Percentiles rank a stretch among this genome's conserved stretches.
phyloP scores from a whole-genome alignment of 441 rosid genomes.

The Kokia cookei region DNA sequence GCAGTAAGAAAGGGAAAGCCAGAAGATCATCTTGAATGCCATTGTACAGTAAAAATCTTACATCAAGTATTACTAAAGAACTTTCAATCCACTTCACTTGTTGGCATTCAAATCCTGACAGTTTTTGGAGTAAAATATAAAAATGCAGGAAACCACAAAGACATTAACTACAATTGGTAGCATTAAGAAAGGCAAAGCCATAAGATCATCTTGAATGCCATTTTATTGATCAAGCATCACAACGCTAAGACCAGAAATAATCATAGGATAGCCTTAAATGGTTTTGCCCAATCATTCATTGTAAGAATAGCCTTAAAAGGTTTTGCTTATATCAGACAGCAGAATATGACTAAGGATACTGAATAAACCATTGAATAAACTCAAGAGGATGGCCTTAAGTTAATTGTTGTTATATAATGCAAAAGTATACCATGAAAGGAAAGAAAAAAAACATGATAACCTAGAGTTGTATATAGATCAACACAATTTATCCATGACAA shows the following conservation, averaged over 20 bases:
- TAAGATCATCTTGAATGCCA: not conserved
- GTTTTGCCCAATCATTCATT: not conserved
- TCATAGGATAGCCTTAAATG: not conserved
- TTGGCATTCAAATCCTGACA: not conserved
- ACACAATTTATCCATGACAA: not conserved
- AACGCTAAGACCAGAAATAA: not conserved
- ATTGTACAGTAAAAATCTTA: not conserved
- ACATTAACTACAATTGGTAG: not conserved
- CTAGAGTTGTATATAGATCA: not conserved
- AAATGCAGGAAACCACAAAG: not conserved
- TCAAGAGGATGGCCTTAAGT: not conserved
- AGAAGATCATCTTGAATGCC: not conserved
- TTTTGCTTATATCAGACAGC: not conserved
- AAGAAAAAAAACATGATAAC: not conserved
- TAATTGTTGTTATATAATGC: not conserved
- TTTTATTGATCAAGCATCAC: slow-evolving; percentile 3
- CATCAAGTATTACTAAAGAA: not conserved
- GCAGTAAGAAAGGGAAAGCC: not conserved
- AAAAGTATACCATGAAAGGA: not conserved
- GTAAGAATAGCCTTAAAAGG: not conserved
- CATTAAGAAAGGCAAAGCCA: not conserved
- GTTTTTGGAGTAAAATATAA: not conserved
- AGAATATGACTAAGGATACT: not conserved
- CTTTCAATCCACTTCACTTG: not conserved
- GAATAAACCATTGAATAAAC: not conserved